These are phyloP conservation scores for Russula dissimulans DNA, from an alignment of 768 basidiomycete species.

Conservation along the genomic window DNA sequence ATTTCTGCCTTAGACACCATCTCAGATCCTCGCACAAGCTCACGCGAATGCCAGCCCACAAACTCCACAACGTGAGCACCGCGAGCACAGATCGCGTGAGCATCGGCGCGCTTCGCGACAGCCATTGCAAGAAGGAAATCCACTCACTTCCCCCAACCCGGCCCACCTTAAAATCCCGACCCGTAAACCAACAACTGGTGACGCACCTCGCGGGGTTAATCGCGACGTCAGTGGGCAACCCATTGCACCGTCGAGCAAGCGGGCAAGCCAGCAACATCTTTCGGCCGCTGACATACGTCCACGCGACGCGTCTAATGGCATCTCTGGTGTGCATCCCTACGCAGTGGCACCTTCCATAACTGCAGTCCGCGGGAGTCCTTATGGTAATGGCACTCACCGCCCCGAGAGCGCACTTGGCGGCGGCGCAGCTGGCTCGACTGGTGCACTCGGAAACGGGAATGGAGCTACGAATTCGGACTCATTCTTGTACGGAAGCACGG, in stretches of 20 bases:
- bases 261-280: slow-evolving; percentile 53
- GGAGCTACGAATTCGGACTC: slow-evolving; percentile 46
- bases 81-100: slow-evolving; percentile 36
- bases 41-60: slow-evolving; percentile 51
- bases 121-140: slow-evolving; percentile 41
- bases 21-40: slow-evolving; percentile 37
- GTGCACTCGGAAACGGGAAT: slow-evolving; percentile 20
- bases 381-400: slow-evolving; percentile 40
- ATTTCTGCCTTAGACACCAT: slow-evolving; percentile 30
- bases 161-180: slow-evolving; percentile 53
- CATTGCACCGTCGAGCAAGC: slow-evolving; percentile 54
- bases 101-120: slow-evolving; percentile 47
- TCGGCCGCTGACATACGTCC: slow-evolving; percentile 25
- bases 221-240: slow-evolving; percentile 53
- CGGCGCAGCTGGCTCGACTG: slow-evolving; percentile 31
- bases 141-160: slow-evolving; percentile 57
- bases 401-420: slow-evolving; percentile 29
- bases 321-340: slow-evolving; percentile 48
- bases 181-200: slow-evolving; percentile 39
- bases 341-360: slow-evolving; percentile 52
- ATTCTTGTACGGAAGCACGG: slow-evolving; percentile 52
- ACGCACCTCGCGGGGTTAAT: slow-evolving; percentile 41
- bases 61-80: slow-evolving; percentile 47
- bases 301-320: slow-evolving; percentile 34
- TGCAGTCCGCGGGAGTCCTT: slow-evolving; percentile 45